These are phyloP conservation scores for Gloeopeniophorella convolvens DNA, from an alignment of 768 basidiomycete genomes.

Conservation along the genomic window DNA sequence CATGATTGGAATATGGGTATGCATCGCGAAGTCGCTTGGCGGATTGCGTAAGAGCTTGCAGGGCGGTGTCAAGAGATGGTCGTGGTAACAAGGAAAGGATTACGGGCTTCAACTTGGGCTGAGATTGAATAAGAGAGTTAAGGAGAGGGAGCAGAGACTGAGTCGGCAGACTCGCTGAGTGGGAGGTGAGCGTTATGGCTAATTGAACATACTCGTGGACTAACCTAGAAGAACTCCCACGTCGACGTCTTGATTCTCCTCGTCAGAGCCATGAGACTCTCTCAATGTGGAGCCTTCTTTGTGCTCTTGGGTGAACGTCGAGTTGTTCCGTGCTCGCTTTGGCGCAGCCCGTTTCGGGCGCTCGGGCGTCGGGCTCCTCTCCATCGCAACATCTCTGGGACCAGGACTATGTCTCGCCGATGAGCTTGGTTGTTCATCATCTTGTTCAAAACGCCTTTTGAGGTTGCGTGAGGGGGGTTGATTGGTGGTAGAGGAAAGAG, in stretches of 20 bases:
- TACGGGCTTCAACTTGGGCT: conserved; percentile 65
- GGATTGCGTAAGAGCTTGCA: conserved; percentile 59
- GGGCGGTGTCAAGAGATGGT: conserved; percentile 71
- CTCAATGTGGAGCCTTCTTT: conserved; percentile 38
- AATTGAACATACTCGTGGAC: conserved; percentile 23
- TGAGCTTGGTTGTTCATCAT: conserved; percentile 51
- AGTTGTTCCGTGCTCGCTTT: conserved; percentile 53
- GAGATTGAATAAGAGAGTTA: conserved; percentile 55
- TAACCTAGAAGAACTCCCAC: conserved; percentile 75
- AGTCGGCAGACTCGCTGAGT: conserved; percentile 66
- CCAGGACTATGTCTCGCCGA: conserved; percentile 21
- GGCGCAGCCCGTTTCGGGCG: conserved; percentile 61
- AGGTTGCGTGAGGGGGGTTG: conserved; percentile 38
- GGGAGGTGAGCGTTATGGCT: conserved; percentile 16
- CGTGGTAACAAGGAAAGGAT: conserved; percentile 76
- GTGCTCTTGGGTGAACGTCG: conserved; percentile 26
- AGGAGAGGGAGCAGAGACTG: conserved; percentile 72
- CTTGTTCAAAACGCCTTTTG: conserved; percentile 62
- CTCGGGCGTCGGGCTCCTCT: conserved; percentile 80
- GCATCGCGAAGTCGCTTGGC: conserved; percentile 73
- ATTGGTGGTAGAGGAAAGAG: conserved; percentile 44
- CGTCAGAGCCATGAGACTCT: conserved; percentile 39
- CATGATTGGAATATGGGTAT: conserved; percentile 68
- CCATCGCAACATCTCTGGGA: conserved; percentile 66
- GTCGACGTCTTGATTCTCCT: conserved; percentile 60